Evolutionary conservation across 306 rosid species (phyloP).

Genomic region (Abrus precatorius): DNA sequence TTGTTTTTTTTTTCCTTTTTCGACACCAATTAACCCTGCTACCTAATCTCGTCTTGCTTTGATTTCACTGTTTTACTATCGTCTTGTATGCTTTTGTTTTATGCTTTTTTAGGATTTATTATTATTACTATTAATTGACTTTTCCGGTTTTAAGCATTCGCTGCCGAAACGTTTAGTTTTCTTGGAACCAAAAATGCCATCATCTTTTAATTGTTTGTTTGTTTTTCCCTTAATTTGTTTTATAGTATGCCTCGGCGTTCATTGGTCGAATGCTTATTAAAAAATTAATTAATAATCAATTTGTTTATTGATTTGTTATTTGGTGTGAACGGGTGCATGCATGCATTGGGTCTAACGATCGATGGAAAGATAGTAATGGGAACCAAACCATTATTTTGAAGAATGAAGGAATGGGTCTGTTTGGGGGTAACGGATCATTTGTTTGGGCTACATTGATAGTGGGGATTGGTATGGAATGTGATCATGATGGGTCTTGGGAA

Average conservation of each 20-base stretch:
- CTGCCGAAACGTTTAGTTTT: no score
- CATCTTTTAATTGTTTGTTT: no score
- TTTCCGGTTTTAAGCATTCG: no score
- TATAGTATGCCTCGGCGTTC: neutral
- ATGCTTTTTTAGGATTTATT: no score
- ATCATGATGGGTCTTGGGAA: conserved; percentile 53
- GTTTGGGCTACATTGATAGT: neutral
- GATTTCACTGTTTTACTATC: no score
- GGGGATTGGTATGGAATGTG: conserved; percentile 49
- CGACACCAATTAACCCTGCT: neutral
- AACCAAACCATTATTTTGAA: conserved; percentile 46
- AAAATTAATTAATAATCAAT: neutral
- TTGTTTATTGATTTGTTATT: neutral
- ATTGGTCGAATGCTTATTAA: neutral
- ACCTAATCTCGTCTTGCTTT: no score
- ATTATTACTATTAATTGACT: no score
- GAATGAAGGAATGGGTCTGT: conserved; percentile 45
- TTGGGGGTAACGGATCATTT: neutral
- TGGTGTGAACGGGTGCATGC: neutral
- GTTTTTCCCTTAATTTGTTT: neutral
- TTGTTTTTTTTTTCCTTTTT: neutral
- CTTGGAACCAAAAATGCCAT: neutral
- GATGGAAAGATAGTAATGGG: conserved; percentile 55
- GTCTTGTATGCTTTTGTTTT: no score
- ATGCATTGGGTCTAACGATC: conserved; percentile 36